phyloP scores from a whole-genome alignment of 345 rosid genomes.

The Populus deltoides region DNA sequence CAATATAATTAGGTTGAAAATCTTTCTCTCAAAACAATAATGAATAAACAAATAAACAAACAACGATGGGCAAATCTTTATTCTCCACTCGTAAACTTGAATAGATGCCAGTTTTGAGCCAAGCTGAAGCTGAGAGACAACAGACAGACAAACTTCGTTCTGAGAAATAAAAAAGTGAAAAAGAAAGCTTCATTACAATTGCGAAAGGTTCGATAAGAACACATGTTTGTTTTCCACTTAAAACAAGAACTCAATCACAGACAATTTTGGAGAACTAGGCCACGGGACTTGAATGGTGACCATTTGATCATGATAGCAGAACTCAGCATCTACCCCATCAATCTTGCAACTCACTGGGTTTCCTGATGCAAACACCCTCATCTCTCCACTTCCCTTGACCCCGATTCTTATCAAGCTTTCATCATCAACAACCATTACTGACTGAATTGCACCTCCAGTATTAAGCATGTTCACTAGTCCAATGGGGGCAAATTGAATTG shows the following conservation, averaged over 20 bases:
- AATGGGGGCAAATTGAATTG: constrained; percentile 67
- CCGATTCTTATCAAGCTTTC: constrained; percentile 38
- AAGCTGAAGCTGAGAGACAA: too few relatives aligned
- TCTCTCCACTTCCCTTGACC: constrained; percentile 67
- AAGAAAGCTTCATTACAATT: too few relatives aligned
- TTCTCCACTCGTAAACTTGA: too few relatives aligned
- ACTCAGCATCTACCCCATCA: constrained; percentile 53
- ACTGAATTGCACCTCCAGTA: constrained; percentile 72
- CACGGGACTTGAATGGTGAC: constrained; percentile 60
- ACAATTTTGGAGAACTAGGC: constrained; percentile 45
- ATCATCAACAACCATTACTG: constrained; percentile 32
- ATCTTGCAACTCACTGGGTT: constrained; percentile 62
- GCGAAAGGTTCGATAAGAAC: too few relatives aligned
- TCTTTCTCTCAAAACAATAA: too few relatives aligned
- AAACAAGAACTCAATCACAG: constrained; percentile 52
- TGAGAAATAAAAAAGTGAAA: too few relatives aligned
- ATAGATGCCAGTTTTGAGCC: too few relatives aligned
- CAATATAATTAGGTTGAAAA: too few relatives aligned
- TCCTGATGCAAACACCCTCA: constrained; percentile 62
- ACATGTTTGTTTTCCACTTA: constrained; percentile 14
- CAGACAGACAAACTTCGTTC: too few relatives aligned
- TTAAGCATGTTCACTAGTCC: constrained; percentile 93
- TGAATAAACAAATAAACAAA: too few relatives aligned
- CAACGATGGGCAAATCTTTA: too few relatives aligned
- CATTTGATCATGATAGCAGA: constrained; percentile 53